Percentiles rank a stretch among this genome's conserved stretches.
These are phyloP conservation scores for Microthyrium microscopicum DNA, from an alignment of 2,329 filamentous ascomycete genomes.

Conservation along the genomic window DNA sequence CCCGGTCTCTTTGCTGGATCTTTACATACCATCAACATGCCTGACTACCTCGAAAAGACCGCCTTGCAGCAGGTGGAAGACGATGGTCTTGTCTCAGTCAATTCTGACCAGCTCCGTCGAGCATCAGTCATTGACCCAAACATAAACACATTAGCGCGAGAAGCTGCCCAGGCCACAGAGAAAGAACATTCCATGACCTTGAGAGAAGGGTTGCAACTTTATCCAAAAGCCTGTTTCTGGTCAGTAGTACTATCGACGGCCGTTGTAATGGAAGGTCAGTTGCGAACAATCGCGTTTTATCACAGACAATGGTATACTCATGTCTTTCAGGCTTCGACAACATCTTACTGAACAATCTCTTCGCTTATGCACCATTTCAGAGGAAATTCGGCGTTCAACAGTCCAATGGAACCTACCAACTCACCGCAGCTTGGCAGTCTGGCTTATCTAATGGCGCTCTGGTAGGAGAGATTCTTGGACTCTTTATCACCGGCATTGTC, in stretches of 20 bases:
- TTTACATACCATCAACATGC: no score
- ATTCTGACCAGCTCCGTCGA: slow-evolving; percentile 4
- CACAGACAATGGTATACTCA: background rate
- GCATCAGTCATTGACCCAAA: slow-evolving; percentile 7
- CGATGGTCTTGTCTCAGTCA: no score
- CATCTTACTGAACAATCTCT: slow-evolving; percentile 68
- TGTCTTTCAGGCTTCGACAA: slow-evolving; percentile 44
- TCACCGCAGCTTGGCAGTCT: slow-evolving; percentile 30
- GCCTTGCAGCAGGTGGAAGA: no score
- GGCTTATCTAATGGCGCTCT: slow-evolving; percentile 30
- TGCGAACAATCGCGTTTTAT: no score
- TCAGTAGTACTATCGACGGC: slow-evolving; percentile 76
- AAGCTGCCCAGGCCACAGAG: slow-evolving; percentile 19
- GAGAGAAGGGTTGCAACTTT: slow-evolving; percentile 59
- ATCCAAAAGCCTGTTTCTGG: slow-evolving; percentile 77
- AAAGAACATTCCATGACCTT: slow-evolving; percentile 38
- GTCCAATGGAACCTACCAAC: slow-evolving; percentile 23
- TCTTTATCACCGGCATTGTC: slow-evolving; percentile 30
- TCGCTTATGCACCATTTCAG: slow-evolving; percentile 32
- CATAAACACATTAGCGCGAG: slow-evolving; percentile 2
- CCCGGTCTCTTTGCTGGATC: no score
- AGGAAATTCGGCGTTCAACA: slow-evolving; percentile 25
- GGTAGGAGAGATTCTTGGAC: slow-evolving; percentile 29
- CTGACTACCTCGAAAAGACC: no score
- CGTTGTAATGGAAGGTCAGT: slow-evolving; percentile 86